phyloP scores from a whole-genome alignment of 2,329 filamentous ascomycete genomes.

The Penicillium janthinellum region DNA sequence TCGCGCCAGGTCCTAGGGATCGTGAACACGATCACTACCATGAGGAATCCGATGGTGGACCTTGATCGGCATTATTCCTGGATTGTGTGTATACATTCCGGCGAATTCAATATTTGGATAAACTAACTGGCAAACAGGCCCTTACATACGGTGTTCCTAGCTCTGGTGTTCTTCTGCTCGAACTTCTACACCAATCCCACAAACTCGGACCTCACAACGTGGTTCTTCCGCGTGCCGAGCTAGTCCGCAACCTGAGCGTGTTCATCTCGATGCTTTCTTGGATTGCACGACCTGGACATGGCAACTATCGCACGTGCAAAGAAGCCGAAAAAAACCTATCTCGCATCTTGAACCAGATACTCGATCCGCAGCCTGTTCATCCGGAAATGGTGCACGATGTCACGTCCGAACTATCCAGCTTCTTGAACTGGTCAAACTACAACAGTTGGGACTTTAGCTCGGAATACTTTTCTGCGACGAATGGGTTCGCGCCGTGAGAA shows the following conservation, averaged over 20 bases:
- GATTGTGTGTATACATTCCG: constrained; percentile 29
- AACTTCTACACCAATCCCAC: constrained; percentile 38
- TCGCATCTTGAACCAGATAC: constrained; percentile 38
- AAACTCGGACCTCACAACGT: constrained; percentile 28
- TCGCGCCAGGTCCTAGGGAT: constrained; percentile 35
- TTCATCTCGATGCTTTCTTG: constrained; percentile 37
- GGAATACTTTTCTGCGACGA: constrained; percentile 28
- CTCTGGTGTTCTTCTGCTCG: constrained; percentile 37
- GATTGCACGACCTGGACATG: constrained; percentile 37
- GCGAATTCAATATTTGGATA: neutral
- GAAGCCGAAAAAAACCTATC: constrained; percentile 40
- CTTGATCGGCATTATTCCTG: constrained; percentile 38
- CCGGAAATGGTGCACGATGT: constrained; percentile 33
- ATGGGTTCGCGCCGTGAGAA: constrained; percentile 25
- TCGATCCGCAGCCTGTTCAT: constrained; percentile 38
- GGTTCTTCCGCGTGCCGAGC: constrained; percentile 32
- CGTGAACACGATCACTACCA: constrained; percentile 31
- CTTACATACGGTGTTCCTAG: constrained; percentile 38
- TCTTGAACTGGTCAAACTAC: constrained; percentile 39
- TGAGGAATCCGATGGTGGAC: constrained; percentile 33
- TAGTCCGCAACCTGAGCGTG: constrained; percentile 39
- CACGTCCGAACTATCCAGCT: constrained; percentile 33
- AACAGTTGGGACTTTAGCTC: constrained; percentile 38
- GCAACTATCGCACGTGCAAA: constrained; percentile 39
- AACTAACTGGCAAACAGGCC: constrained; percentile 22